A percentile compares a stretch with the other conserved stretches of the same genome.
Evolutionary conservation across 345 rosid genomes (phyloP).

Genomic region (Nephelium lappaceum): DNA sequence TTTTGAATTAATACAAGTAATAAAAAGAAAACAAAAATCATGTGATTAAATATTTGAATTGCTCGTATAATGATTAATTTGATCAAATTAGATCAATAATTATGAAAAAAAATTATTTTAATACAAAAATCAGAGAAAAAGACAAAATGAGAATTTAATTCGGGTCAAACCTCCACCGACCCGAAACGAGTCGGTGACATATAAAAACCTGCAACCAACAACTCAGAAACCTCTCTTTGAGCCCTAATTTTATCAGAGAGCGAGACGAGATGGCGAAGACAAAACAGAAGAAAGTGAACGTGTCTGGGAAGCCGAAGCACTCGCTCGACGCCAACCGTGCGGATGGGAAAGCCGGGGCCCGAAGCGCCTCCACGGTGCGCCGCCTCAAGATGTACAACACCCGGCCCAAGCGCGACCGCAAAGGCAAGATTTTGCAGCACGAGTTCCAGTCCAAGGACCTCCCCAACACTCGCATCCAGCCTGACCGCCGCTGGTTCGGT

Average conservation of each 20-base stretch:
- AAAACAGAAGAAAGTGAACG: constrained; percentile 70
- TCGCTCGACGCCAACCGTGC: constrained; percentile 83
- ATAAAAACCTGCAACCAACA: background rate
- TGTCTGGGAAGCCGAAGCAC: constrained; percentile 90
- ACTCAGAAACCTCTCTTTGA: background rate
- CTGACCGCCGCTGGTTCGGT: constrained; percentile 95
- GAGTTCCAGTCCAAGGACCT: constrained; percentile 77
- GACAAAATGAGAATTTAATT: background rate
- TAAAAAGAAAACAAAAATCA: no score
- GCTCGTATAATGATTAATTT: no score
- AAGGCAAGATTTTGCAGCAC: constrained; percentile 64
- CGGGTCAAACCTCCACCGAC: background rate
- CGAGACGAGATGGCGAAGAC: constrained; percentile 40
- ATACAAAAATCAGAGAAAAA: no score
- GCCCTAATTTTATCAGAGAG: background rate
- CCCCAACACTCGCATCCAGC: constrained; percentile 78
- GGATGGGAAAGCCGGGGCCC: constrained; percentile 50
- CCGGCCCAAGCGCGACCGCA: constrained; percentile 57
- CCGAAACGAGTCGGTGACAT: background rate
- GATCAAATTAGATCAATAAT: no score
- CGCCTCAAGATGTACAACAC: constrained; percentile 85
- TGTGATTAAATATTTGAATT: no score
- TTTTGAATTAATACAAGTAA: no score
- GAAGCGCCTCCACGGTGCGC: constrained; percentile 74
- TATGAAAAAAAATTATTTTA: no score